phyloP scores from a whole-genome alignment of 495 filamentous ascomycete species.

The Halenospora varia region DNA sequence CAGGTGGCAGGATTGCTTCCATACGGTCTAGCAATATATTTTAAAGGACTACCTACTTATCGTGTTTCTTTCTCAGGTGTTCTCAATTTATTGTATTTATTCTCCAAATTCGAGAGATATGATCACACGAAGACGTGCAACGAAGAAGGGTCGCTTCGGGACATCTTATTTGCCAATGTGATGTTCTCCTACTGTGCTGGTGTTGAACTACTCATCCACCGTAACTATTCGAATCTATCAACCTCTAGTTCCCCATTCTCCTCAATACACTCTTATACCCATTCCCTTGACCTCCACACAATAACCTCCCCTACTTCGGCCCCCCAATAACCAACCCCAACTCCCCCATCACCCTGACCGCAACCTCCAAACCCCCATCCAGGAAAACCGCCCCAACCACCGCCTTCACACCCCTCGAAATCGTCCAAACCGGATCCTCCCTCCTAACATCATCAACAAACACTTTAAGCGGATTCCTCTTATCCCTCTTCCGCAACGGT shows the following conservation, averaged over 20 bases:
- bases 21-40: too few relatives aligned
- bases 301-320: not conserved
- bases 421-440: not conserved
- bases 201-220: too few relatives aligned
- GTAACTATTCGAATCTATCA: too few relatives aligned
- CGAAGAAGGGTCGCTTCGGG: too few relatives aligned
- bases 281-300: not conserved
- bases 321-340: constrained; percentile 2
- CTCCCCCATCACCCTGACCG: constrained; percentile 10
- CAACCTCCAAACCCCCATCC: constrained; percentile 16
- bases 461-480: not conserved
- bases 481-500: not conserved
- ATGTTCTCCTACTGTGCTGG: too few relatives aligned
- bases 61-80: too few relatives aligned
- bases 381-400: constrained; percentile 18
- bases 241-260: not conserved
- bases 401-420: constrained; percentile 13
- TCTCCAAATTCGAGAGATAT: too few relatives aligned
- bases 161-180: too few relatives aligned
- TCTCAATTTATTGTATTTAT: too few relatives aligned
- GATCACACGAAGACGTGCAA: too few relatives aligned
- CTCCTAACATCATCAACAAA: constrained; percentile 5
- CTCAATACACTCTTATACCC: not conserved
- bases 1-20: too few relatives aligned
- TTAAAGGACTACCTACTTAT: too few relatives aligned